These are phyloP conservation scores for Leishmania major DNA, from an alignment of 208 protist genomes.

Conservation along the genomic window DNA sequence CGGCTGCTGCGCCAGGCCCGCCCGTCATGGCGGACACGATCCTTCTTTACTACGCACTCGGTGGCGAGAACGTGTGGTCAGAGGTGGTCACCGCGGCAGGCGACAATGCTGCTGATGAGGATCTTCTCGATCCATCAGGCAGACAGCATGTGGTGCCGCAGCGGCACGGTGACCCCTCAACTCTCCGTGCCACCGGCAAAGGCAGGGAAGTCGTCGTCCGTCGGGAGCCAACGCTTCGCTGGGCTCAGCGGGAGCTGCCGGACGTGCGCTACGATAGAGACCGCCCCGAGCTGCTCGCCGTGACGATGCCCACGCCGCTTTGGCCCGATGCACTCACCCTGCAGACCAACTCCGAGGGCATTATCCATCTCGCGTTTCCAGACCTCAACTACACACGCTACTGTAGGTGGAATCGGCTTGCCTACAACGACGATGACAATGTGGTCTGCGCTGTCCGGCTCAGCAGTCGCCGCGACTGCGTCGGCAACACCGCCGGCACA, in stretches of 20 bases:
- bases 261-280: slow-evolving; percentile 18
- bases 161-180: background rate
- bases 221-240: slow-evolving; percentile 18
- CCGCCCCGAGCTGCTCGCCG: slow-evolving; percentile 25
- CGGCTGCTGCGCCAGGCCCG: background rate
- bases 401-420: slow-evolving; percentile 8
- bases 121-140: background rate
- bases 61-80: slow-evolving; percentile 26
- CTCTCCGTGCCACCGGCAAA: background rate
- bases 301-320: slow-evolving; percentile 34
- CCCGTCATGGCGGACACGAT: slow-evolving; percentile 9
- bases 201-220: slow-evolving; percentile 2
- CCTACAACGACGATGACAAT: background rate
- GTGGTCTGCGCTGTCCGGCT: slow-evolving; percentile 40
- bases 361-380: slow-evolving; percentile 24
- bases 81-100: background rate
- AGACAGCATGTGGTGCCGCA: background rate
- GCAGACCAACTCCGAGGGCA: slow-evolving; percentile 23
- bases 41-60: slow-evolving; percentile 29
- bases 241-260: slow-evolving; percentile 18
- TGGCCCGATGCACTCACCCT: slow-evolving; percentile 25
- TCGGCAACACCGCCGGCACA: slow-evolving; percentile 54
- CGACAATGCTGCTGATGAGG: background rate
- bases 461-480: slow-evolving; percentile 46
- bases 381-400: slow-evolving; percentile 28